Conservation (phyloP, 1,139 yeast genomes). For the Nakaseomyces delphensis region DNA sequence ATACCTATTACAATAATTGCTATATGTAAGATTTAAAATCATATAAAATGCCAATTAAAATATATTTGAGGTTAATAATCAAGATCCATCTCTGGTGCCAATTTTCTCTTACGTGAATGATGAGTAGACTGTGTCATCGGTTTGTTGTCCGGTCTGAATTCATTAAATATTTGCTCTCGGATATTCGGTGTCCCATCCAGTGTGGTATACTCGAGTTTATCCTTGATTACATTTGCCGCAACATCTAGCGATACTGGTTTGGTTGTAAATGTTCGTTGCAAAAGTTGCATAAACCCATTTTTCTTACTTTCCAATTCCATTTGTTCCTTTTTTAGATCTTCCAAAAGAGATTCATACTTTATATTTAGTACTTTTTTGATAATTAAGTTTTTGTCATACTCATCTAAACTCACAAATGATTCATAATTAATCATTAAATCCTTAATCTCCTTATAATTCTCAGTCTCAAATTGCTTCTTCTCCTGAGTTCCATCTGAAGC, state of each 20-base stretch:
- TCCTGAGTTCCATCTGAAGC: neutral
- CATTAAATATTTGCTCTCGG: slow-evolving; percentile 15
- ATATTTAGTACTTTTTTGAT: slow-evolving; percentile 27
- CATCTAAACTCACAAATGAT: slow-evolving; percentile 23
- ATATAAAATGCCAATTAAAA: slow-evolving; percentile 3
- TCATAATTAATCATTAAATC: slow-evolving; percentile 16
- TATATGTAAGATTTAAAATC: slow-evolving; percentile 5
- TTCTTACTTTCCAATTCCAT: slow-evolving; percentile 33
- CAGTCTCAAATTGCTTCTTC: slow-evolving; percentile 9
- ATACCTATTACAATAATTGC: no score
- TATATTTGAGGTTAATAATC: slow-evolving; percentile 7
- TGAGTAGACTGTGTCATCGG: neutral
- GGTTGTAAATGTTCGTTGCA: slow-evolving; percentile 32
- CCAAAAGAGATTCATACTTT: slow-evolving; percentile 26
- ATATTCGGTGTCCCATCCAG: slow-evolving; percentile 32
- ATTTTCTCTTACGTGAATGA: neutral
- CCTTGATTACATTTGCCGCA: slow-evolving; percentile 29
- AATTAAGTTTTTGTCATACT: slow-evolving; percentile 28
- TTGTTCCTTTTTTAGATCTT: slow-evolving; percentile 31
- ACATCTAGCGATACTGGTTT: slow-evolving; percentile 35
- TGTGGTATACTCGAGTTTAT: slow-evolving; percentile 32
- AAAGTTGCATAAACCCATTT: slow-evolving; percentile 33
- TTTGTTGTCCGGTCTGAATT: slow-evolving; percentile 14
- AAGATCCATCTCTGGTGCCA: slow-evolving; percentile 19
- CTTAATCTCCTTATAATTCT: neutral